Conservation (phyloP, 2,329 filamentous ascomycete genomes). For the Magnaporthiopsis poae region DNA sequence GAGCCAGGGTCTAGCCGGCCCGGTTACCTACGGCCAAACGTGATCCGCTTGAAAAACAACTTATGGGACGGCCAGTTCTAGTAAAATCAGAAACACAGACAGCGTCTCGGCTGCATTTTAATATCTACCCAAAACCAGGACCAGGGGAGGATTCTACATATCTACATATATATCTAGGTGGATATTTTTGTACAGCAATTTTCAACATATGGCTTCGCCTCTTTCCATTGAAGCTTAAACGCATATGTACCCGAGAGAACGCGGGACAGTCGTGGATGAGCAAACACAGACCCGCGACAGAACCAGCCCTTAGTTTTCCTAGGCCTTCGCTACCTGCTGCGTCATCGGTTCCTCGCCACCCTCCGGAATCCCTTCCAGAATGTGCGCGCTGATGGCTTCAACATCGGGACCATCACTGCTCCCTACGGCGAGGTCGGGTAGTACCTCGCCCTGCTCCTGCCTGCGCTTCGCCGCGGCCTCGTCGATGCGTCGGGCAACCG, state of each 20-base stretch:
- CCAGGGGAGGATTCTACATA: too few relatives aligned
- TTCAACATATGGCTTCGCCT: background rate
- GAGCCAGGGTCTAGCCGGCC: background rate
- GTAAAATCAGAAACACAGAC: too few relatives aligned
- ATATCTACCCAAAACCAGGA: too few relatives aligned
- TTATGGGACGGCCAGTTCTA: too few relatives aligned
- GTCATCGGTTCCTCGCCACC: background rate
- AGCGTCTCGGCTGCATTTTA: too few relatives aligned
- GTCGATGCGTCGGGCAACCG: constrained; percentile 20
- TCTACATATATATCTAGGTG: background rate
- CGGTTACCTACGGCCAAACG: too few relatives aligned
- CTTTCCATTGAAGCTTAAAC: background rate
- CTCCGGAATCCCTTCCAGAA: background rate
- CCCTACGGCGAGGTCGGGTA: constrained; percentile 8
- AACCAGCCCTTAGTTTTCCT: background rate
- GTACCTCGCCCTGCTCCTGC: constrained; percentile 13
- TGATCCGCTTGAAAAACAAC: too few relatives aligned
- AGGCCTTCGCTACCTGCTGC: background rate
- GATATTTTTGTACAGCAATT: background rate
- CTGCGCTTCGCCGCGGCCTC: constrained; percentile 12
- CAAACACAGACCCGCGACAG: background rate
- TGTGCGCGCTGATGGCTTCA: background rate
- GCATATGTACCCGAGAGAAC: background rate
- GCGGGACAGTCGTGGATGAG: background rate
- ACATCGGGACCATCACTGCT: background rate